These are phyloP conservation scores for Oryza rufipogon DNA, from an alignment of 176 grass and related monocot genomes.

Conservation along the genomic window DNA sequence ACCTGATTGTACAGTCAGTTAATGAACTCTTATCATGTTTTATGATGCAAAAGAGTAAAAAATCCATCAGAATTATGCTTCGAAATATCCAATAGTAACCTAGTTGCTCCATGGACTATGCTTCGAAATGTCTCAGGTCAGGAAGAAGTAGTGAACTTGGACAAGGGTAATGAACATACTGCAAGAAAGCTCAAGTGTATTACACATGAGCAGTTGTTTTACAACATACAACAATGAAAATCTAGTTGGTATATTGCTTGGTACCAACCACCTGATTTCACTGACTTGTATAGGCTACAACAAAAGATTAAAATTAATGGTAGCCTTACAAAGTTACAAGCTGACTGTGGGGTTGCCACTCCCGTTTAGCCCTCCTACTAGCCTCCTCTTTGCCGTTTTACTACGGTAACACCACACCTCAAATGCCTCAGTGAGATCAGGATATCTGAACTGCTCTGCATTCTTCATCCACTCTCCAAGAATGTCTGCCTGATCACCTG, in stretches of 20 bases:
- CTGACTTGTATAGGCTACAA: conserved; percentile 24
- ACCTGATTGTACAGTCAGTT: too few species aligned
- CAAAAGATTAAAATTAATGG: conserved; percentile 41
- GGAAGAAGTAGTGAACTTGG: background rate
- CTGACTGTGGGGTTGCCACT: conserved; percentile 55
- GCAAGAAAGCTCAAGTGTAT: conserved; percentile 36
- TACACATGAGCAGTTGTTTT: conserved; percentile 30
- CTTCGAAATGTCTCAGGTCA: too few species aligned
- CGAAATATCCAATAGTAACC: too few species aligned
- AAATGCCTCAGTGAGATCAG: conserved; percentile 93
- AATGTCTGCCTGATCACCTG: conserved; percentile 84
- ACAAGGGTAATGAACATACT: conserved; percentile 4
- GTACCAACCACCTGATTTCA: conserved; percentile 41
- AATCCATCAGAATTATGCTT: too few species aligned
- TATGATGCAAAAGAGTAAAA: too few species aligned
- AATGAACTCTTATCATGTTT: too few species aligned
- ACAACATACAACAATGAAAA: conserved; percentile 47
- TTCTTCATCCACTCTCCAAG: conserved; percentile 78
- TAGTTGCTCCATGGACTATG: too few species aligned
- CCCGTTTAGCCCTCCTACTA: conserved; percentile 52
- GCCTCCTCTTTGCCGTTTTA: conserved; percentile 83
- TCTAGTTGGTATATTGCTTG: conserved; percentile 43
- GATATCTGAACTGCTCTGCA: conserved; percentile 75
- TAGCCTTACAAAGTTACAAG: conserved; percentile 34
- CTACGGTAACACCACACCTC: conserved; percentile 93